Evolutionary conservation across 495 filamentous ascomycete species (phyloP).

Genomic region (Talaromyces ruber): DNA sequence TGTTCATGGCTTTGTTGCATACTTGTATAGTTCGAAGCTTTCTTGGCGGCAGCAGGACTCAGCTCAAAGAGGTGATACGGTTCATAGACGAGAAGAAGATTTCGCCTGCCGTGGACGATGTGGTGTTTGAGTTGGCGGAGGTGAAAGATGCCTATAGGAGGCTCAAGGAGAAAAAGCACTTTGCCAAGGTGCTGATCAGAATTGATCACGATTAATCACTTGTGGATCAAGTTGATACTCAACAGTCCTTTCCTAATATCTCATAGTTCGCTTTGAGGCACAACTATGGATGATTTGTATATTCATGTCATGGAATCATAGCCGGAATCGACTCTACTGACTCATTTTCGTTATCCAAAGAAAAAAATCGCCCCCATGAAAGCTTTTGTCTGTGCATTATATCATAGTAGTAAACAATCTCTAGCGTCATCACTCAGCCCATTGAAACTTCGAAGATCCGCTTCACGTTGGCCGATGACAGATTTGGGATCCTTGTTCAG

Average conservation of each 20-base stretch:
- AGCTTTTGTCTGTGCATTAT: not conserved
- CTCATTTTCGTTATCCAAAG: not conserved
- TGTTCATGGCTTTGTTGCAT: slow-evolving; percentile 32
- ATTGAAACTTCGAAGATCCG: slow-evolving; percentile 4
- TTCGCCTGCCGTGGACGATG: slow-evolving; percentile 48
- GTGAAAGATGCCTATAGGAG: slow-evolving; percentile 32
- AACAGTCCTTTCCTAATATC: too few relatives aligned
- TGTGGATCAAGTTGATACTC: not conserved
- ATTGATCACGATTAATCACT: slow-evolving; percentile 47
- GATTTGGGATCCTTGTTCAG: slow-evolving; percentile 29
- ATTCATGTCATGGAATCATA: not conserved
- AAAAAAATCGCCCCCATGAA: too few relatives aligned
- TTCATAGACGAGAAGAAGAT: slow-evolving; percentile 49
- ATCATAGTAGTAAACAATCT: not conserved
- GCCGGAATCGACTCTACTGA: not conserved
- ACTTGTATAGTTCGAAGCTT: slow-evolving; percentile 14
- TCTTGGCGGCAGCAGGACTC: slow-evolving; percentile 41
- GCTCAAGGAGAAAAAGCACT: slow-evolving; percentile 56
- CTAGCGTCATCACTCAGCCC: not conserved
- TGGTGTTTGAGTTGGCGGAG: slow-evolving; percentile 42
- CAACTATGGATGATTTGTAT: not conserved
- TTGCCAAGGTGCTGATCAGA: slow-evolving; percentile 58
- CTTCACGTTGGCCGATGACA: slow-evolving; percentile 22
- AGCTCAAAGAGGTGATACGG: slow-evolving; percentile 48
- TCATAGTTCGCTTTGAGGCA: not conserved